A percentile compares a stretch with the other conserved stretches of the same genome.
Evolutionary conservation across 2,329 filamentous ascomycete genomes (phyloP).

Genomic region (Xylaria digitata): DNA sequence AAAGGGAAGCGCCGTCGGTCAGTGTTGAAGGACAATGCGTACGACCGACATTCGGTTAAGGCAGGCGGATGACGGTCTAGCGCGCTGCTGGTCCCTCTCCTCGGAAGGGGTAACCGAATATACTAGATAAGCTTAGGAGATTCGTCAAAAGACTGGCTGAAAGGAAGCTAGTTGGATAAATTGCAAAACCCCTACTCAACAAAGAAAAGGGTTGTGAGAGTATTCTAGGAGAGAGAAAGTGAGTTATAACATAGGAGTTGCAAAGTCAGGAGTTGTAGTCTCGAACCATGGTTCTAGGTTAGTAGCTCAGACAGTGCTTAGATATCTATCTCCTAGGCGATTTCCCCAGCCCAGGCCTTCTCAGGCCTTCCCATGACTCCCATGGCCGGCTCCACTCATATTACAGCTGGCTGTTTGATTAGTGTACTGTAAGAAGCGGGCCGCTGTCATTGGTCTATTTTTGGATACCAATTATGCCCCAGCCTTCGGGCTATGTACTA

Average conservation of each 20-base stretch:
- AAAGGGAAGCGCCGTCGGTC: not conserved
- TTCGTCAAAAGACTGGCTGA: not conserved
- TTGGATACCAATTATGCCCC: slow-evolving; percentile 15
- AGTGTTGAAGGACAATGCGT: slow-evolving; percentile 7
- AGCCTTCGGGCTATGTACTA: not conserved
- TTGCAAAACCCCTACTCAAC: not conserved
- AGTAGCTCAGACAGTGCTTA: not conserved
- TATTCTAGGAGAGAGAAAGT: not conserved
- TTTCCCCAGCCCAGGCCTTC: not conserved
- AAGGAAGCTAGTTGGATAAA: not conserved
- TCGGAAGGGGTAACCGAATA: slow-evolving; percentile 4
- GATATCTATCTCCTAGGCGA: not conserved
- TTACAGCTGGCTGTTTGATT: slow-evolving; percentile 10
- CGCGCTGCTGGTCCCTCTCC: slow-evolving; percentile 17
- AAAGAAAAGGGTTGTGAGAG: not conserved
- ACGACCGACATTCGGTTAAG: slow-evolving; percentile 30
- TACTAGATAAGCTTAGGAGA: slow-evolving; percentile 1
- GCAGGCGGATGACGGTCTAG: slow-evolving; percentile 3
- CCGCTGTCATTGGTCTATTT: slow-evolving; percentile 32
- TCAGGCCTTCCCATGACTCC: not conserved
- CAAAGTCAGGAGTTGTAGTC: slow-evolving; percentile 9
- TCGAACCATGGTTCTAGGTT: not conserved
- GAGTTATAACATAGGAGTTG: slow-evolving; percentile 2
- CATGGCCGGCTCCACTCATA: slow-evolving; percentile 13
- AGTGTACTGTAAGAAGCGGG: slow-evolving; percentile 13